These are phyloP conservation scores for Candida freyschussii DNA, from an alignment of 1,139 yeast genomes.

Conservation along the genomic window DNA sequence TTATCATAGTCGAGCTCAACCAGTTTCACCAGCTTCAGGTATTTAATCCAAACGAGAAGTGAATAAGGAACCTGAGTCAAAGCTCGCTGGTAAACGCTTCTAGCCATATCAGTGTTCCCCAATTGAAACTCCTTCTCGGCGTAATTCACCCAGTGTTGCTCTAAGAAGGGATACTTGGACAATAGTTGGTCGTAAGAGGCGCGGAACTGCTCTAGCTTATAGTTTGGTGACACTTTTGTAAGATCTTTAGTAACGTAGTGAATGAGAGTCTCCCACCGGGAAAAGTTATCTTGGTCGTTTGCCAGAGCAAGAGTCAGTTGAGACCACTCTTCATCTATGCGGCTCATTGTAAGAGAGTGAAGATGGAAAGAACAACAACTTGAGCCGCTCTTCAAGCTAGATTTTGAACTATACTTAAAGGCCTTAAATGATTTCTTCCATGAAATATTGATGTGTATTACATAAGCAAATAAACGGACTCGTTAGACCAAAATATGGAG, in stretches of 20 bases:
- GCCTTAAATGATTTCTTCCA: no score
- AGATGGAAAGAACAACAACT: no score
- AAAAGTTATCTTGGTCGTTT: conserved; percentile 41
- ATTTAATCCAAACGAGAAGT: conserved; percentile 69
- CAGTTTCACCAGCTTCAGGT: conserved; percentile 49
- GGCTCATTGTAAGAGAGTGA: no score
- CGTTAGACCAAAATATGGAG: no score
- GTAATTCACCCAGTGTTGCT: conserved; percentile 76
- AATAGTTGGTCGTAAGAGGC: conserved; percentile 54
- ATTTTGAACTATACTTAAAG: no score
- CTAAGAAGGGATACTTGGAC: conserved; percentile 59
- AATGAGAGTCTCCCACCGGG: conserved; percentile 47
- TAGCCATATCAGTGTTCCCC: conserved; percentile 49
- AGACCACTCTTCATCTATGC: no score
- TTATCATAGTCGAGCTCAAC: conserved; percentile 30
- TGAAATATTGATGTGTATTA: no score
- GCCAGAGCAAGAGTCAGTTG: conserved; percentile 29
- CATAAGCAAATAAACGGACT: no score
- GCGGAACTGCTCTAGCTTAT: conserved; percentile 40
- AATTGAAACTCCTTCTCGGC: conserved; percentile 63
- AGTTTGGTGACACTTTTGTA: conserved; percentile 39
- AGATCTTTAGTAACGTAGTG: conserved; percentile 34
- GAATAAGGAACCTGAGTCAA: conserved; percentile 49
- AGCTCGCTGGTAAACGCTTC: conserved; percentile 48
- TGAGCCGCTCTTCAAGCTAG: no score